These are phyloP conservation scores for Epichloe elymi DNA, from an alignment of 2,329 filamentous ascomycete genomes.

Conservation along the genomic window DNA sequence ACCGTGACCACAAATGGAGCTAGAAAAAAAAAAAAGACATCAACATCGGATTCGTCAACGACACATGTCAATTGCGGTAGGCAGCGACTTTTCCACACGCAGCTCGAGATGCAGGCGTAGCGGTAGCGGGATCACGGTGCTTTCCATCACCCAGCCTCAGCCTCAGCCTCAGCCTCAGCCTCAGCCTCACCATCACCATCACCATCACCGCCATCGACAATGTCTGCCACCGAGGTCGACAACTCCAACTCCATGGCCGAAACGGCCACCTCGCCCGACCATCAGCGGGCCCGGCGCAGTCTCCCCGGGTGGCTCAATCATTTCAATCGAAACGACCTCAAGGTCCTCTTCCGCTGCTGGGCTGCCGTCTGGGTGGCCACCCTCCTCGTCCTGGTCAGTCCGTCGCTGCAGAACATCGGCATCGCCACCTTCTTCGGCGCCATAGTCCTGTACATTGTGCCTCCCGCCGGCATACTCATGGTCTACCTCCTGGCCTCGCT, in stretches of 20 bases:
- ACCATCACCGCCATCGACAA: not conserved
- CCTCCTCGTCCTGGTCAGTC: constrained; percentile 33
- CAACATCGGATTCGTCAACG: no score
- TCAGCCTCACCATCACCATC: accelerated
- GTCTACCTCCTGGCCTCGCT: constrained; percentile 29
- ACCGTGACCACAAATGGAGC: no score
- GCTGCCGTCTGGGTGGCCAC: constrained; percentile 31
- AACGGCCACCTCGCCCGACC: not conserved
- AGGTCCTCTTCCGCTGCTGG: constrained; percentile 32
- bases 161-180: no score
- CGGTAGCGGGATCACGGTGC: no score
- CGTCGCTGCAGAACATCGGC: constrained; percentile 26
- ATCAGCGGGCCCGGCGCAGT: not conserved
- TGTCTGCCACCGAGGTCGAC: not conserved
- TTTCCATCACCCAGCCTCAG: no score
- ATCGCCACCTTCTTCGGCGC: constrained; percentile 31
- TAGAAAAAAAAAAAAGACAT: no score
- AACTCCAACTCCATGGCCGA: not conserved
- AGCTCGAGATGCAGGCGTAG: no score
- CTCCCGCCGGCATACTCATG: constrained; percentile 31
- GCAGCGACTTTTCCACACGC: no score
- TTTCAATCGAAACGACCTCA: constrained; percentile 33
- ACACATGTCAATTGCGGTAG: no score
- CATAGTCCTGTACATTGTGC: constrained; percentile 29
- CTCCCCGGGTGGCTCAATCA: constrained; percentile 27